phyloP scores from a whole-genome alignment of 208 protist genomes.

The Leishmania tarentolae region DNA sequence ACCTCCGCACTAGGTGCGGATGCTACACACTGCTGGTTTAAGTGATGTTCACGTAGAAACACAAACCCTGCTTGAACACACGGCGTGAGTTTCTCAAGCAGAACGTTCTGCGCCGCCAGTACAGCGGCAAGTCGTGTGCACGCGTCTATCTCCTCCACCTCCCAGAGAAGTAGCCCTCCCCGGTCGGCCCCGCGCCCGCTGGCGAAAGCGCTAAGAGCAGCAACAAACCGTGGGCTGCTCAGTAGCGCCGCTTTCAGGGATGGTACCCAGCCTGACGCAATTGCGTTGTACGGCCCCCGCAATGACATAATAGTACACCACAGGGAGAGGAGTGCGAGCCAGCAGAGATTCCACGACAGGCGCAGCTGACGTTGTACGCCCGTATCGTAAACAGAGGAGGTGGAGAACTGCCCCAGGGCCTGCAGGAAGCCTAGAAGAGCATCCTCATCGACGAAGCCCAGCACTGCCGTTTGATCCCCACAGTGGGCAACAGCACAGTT shows the following conservation, averaged over 20 bases:
- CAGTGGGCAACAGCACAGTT: conserved; percentile 30
- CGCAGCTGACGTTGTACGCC: conserved; percentile 31
- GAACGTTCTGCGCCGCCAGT: conserved; percentile 40
- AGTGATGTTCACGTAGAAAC: conserved; percentile 21
- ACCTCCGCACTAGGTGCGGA: conserved; percentile 15
- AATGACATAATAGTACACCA: conserved; percentile 20
- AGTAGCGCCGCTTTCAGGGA: conserved; percentile 35
- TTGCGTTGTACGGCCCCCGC: conserved; percentile 13
- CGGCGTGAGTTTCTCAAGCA: conserved; percentile 35
- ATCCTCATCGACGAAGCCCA: conserved; percentile 33
- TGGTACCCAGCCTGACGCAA: conserved; percentile 34
- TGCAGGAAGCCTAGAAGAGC: conserved; percentile 39
- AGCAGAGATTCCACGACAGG: conserved; percentile 60
- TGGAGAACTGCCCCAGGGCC: conserved; percentile 56
- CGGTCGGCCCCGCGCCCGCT: conserved; percentile 8
- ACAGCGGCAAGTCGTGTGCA: conserved; percentile 45
- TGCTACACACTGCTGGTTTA: conserved; percentile 23
- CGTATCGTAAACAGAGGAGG: conserved; percentile 39
- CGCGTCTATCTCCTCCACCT: conserved; percentile 57
- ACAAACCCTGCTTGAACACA: conserved; percentile 58
- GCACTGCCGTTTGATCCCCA: conserved; percentile 11
- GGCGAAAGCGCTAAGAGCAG: conserved; percentile 56
- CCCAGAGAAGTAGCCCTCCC: conserved; percentile 47
- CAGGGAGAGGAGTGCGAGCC: conserved; percentile 57
- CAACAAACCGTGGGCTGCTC: conserved; percentile 49